phyloP scores from a whole-genome alignment of 495 filamentous ascomycete genomes.

The Trichoderma asperelloides region DNA sequence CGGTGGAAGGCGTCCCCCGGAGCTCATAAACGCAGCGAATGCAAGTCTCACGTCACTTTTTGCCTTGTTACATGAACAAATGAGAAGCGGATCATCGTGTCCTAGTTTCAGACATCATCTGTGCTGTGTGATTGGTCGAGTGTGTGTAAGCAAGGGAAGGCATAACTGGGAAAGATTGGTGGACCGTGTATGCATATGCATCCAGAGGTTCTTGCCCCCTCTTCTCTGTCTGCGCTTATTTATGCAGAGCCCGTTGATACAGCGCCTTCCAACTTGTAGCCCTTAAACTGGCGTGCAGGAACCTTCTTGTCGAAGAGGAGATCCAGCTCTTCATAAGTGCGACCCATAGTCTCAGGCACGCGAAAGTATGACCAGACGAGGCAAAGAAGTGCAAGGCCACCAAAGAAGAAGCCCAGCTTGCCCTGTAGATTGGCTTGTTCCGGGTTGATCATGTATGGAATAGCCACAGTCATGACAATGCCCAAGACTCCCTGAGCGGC shows the following conservation, averaged over 20 bases:
- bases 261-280: neutral
- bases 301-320: slow-evolving; percentile 11
- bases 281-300: slow-evolving; percentile 10
- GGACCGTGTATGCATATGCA: too few relatives aligned
- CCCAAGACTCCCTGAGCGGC: slow-evolving; percentile 22
- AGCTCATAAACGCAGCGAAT: too few relatives aligned
- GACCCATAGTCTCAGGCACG: slow-evolving; percentile 15
- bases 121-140: too few relatives aligned
- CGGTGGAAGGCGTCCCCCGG: too few relatives aligned
- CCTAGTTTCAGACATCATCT: too few relatives aligned
- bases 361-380: slow-evolving; percentile 12
- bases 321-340: slow-evolving; percentile 38
- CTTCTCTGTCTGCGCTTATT: neutral
- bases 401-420: slow-evolving; percentile 37
- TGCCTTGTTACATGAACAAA: too few relatives aligned
- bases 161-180: neutral
- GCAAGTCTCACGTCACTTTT: too few relatives aligned
- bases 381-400: slow-evolving; percentile 26
- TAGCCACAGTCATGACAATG: slow-evolving; percentile 23
- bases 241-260: neutral
- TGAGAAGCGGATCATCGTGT: too few relatives aligned
- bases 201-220: too few relatives aligned
- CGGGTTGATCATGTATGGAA: slow-evolving; percentile 38
- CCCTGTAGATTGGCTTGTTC: slow-evolving; percentile 34
- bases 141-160: neutral